phyloP scores from a whole-genome alignment of 2,329 filamentous ascomycete genomes.

The Colletotrichum tabaci region DNA sequence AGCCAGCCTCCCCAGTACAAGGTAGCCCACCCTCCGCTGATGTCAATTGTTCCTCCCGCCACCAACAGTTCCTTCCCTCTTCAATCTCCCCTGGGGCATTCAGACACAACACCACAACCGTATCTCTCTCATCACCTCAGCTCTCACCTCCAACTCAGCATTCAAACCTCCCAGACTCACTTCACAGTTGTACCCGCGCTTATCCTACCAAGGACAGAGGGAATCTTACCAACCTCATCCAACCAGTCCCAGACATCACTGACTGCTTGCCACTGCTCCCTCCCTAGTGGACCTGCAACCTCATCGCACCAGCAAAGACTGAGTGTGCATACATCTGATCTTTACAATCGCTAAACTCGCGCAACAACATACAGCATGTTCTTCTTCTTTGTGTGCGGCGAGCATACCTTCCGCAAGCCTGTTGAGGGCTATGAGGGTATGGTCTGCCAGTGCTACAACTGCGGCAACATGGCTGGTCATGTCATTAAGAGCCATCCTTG shows the following conservation, averaged over 20 bases:
- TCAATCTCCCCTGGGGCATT: background rate
- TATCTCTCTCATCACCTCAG: background rate
- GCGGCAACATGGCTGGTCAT: slow-evolving; percentile 73
- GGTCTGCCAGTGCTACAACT: slow-evolving; percentile 76
- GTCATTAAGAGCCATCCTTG: slow-evolving; percentile 77
- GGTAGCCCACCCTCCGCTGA: slow-evolving; percentile 11
- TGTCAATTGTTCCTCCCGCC: slow-evolving; percentile 21
- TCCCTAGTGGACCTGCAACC: slow-evolving; percentile 1
- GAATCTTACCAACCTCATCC: background rate
- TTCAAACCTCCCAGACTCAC: background rate
- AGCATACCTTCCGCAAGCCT: slow-evolving; percentile 73
- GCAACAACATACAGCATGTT: slow-evolving; percentile 65
- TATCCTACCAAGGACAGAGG: background rate
- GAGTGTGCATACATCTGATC: slow-evolving; percentile 17
- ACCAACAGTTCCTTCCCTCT: slow-evolving; percentile 15
- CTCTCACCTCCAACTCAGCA: background rate
- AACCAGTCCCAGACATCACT: background rate
- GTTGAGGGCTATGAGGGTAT: slow-evolving; percentile 74
- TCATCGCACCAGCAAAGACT: slow-evolving; percentile 1
- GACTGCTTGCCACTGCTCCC: background rate
- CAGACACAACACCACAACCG: background rate
- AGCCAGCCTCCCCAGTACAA: slow-evolving; percentile 9
- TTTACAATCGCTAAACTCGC: slow-evolving; percentile 13
- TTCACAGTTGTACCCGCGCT: background rate
- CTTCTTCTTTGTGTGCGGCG: slow-evolving; percentile 74